Evolutionary conservation across 225 moss, liverwort and hornwort genomes (phyloP).

Genomic region (Rhytidiadelphus loreus): DNA sequence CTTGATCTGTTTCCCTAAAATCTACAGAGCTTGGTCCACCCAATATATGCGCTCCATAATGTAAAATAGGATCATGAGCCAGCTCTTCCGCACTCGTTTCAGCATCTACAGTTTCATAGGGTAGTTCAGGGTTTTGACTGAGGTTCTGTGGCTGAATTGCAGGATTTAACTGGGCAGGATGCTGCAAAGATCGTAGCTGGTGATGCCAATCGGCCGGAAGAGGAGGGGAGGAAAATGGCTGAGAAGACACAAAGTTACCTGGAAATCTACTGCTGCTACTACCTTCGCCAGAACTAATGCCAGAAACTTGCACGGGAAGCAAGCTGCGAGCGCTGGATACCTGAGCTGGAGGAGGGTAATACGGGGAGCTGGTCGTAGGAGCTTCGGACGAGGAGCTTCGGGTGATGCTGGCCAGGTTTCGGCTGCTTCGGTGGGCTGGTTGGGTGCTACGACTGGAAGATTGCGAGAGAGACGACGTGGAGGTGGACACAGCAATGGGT

Average conservation of each 20-base stretch:
- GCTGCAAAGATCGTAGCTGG: neutral
- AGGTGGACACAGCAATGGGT: neutral
- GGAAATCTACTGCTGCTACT: neutral
- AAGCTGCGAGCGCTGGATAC: neutral
- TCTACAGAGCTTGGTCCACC: neutral
- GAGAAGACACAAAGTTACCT: neutral
- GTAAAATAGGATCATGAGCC: constrained; percentile 16
- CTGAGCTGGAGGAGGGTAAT: neutral
- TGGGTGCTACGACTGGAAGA: neutral
- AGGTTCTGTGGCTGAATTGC: neutral
- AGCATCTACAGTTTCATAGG: neutral
- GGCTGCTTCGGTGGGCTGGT: neutral
- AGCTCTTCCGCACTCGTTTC: constrained; percentile 1
- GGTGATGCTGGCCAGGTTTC: neutral
- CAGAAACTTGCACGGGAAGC: neutral
- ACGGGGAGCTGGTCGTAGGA: neutral
- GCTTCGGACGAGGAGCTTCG: neutral
- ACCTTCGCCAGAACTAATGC: neutral
- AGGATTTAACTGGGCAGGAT: neutral
- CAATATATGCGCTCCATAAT: constrained; percentile 4
- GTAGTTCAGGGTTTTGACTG: neutral
- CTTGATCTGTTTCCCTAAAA: neutral
- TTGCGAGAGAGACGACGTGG: neutral
- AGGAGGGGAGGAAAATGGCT: neutral
- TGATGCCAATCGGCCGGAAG: neutral